Evolutionary conservation across 202 grass and related monocot species (phyloP).

Genomic region (Panicum virgatum): DNA sequence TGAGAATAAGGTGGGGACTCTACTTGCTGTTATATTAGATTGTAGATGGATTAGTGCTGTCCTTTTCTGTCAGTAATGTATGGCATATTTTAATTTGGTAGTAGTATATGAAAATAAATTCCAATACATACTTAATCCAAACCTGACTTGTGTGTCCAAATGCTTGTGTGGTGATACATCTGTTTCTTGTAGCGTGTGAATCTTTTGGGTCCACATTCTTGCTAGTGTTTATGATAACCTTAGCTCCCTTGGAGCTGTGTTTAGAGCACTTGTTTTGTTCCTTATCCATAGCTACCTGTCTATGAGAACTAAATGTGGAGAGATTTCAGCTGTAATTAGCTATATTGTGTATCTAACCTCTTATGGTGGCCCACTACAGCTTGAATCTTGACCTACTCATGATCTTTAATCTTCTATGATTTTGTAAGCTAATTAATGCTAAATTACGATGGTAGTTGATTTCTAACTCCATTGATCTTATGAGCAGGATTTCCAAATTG

Average conservation of each 20-base stretch:
- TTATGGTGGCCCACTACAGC: neutral
- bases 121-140: neutral
- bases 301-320: neutral
- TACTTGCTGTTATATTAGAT: conserved; percentile 12
- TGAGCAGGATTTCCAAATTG: conserved; percentile 74
- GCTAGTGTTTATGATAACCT: neutral
- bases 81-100: neutral
- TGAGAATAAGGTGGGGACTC: conserved; percentile 55
- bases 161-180: neutral
- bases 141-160: neutral
- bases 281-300: neutral
- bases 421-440: neutral
- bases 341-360: neutral
- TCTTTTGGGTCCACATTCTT: neutral
- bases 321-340: conserved; percentile 13
- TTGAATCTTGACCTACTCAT: conserved; percentile 18
- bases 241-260: neutral
- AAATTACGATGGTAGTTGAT: neutral
- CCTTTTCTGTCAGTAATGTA: neutral
- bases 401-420: neutral
- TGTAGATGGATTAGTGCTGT: neutral
- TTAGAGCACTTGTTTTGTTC: neutral
- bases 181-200: conserved; percentile 5
- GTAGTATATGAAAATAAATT: neutral
- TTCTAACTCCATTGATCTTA: conserved; percentile 31